Percentiles rank a stretch among this genome's conserved stretches.
These are phyloP conservation scores for Apiospora sp. DNA, from an alignment of 2,329 filamentous ascomycete species.

Conservation along the genomic window DNA sequence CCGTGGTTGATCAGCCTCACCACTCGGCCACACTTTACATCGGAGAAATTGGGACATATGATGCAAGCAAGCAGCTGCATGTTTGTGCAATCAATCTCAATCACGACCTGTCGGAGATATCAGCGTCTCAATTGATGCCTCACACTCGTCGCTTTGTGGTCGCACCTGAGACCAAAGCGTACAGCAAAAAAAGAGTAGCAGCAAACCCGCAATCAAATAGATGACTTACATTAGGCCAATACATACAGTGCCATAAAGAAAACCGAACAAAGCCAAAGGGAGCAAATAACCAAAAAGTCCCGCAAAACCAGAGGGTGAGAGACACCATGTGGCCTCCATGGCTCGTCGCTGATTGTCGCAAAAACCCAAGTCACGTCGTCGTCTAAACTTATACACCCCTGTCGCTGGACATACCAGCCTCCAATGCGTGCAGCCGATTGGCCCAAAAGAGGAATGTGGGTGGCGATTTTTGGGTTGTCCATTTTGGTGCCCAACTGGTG, in stretches of 20 bases:
- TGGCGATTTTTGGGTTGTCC: conserved; percentile 9
- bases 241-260: neutral
- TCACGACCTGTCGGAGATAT: neutral
- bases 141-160: conserved; percentile 2
- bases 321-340: conserved; percentile 10
- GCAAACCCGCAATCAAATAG: conserved; percentile 16
- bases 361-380: conserved; percentile 14
- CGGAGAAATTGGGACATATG: neutral
- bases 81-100: conserved; percentile 6
- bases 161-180: neutral
- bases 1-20: neutral
- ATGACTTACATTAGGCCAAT: neutral
- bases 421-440: neutral
- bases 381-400: neutral
- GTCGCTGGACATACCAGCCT: neutral
- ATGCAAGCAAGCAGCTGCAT: conserved; percentile 12
- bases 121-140: conserved; percentile 3
- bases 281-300: neutral
- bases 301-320: neutral
- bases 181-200: neutral
- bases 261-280: neutral
- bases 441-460: neutral
- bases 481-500: conserved; percentile 20
- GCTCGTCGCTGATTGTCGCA: conserved; percentile 16
- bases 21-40: neutral